phyloP scores from a whole-genome alignment of 208 protist genomes.

The Crithidia expoeki region DNA sequence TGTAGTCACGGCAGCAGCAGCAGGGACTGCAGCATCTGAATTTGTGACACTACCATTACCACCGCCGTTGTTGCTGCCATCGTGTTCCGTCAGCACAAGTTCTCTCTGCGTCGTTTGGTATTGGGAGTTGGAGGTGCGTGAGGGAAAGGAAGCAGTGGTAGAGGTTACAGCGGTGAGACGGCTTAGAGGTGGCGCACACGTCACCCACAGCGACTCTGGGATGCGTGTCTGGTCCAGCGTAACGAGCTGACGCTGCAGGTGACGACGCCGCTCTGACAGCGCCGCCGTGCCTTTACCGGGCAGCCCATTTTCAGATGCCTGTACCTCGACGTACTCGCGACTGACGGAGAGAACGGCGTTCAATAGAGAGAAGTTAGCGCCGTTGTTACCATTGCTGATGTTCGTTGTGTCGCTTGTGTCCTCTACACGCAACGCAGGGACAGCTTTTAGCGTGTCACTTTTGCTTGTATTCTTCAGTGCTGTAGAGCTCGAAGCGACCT shows the following conservation, averaged over 20 bases:
- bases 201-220: slow-evolving; percentile 77
- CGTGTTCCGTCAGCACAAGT: not conserved
- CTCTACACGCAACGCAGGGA: not conserved
- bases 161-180: slow-evolving; percentile 10
- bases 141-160: not conserved
- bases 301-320: slow-evolving; percentile 23
- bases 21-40: not conserved
- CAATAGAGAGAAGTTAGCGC: slow-evolving; percentile 61
- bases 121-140: not conserved
- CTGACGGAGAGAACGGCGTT: slow-evolving; percentile 77
- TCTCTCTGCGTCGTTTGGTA: not conserved
- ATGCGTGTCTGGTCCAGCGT: slow-evolving; percentile 66
- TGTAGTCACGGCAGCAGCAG: not conserved
- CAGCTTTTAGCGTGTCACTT: too few species aligned
- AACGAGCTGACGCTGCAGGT: slow-evolving; percentile 53
- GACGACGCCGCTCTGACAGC: slow-evolving; percentile 36
- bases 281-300: slow-evolving; percentile 26
- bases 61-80: not conserved
- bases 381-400: not conserved
- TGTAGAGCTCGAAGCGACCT: too few species aligned
- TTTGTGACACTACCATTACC: not conserved
- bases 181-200: slow-evolving; percentile 32
- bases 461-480: too few species aligned
- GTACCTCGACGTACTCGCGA: slow-evolving; percentile 72
- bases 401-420: not conserved